phyloP scores from a whole-genome alignment of 208 protist species.

The Trypanosoma boissoni region DNA sequence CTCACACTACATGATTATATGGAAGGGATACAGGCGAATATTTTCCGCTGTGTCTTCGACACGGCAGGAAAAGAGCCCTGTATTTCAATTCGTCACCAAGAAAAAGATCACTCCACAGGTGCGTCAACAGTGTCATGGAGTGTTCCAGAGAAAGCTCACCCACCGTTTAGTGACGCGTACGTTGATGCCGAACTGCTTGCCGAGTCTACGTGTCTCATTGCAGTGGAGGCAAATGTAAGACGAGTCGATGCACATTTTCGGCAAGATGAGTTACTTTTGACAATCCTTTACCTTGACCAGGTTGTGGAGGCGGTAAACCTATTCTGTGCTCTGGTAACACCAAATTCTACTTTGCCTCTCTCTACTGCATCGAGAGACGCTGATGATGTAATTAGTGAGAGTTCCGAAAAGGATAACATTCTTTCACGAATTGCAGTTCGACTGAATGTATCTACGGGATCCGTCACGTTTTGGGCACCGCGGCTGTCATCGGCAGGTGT shows the following conservation, averaged over 20 bases:
- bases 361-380: neutral
- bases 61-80: slow-evolving; percentile 17
- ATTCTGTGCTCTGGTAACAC: slow-evolving; percentile 1
- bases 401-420: neutral
- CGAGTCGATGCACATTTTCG: slow-evolving; percentile 12
- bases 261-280: slow-evolving; percentile 26
- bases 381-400: neutral
- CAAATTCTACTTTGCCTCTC: neutral
- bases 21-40: slow-evolving; percentile 15
- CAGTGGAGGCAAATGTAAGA: slow-evolving; percentile 8
- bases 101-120: neutral
- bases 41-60: slow-evolving; percentile 23
- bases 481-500: slow-evolving; percentile 56
- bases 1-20: slow-evolving; percentile 26
- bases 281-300: slow-evolving; percentile 20
- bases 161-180: slow-evolving; percentile 18
- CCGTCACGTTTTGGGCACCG: slow-evolving; percentile 39
- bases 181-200: slow-evolving; percentile 9
- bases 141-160: slow-evolving; percentile 5
- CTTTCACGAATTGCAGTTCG: slow-evolving; percentile 15
- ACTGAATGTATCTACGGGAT: slow-evolving; percentile 11
- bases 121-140: neutral
- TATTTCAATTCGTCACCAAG: slow-evolving; percentile 15
- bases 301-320: slow-evolving; percentile 15
- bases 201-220: slow-evolving; percentile 16